These are phyloP conservation scores for Alternaria brassicicola DNA, from an alignment of 2,329 filamentous ascomycete genomes.

Conservation along the genomic window DNA sequence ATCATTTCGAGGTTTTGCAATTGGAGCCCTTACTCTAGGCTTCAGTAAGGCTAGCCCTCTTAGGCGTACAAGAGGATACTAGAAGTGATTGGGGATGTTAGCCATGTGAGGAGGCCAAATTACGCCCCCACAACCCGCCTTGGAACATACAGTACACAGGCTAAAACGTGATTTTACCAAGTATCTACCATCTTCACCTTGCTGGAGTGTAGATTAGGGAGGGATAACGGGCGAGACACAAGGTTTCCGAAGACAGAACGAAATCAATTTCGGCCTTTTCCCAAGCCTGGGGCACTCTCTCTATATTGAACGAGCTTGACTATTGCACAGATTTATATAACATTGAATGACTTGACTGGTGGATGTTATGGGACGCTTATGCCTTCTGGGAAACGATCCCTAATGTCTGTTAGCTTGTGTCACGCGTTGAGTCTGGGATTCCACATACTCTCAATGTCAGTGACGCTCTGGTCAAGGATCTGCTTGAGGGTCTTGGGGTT, in stretches of 20 bases:
- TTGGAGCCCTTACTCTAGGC: no score
- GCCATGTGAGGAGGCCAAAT: no score
- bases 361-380: slow-evolving; percentile 41
- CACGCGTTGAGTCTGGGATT: no score
- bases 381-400: slow-evolving; percentile 50
- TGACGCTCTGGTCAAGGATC: slow-evolving; percentile 95
- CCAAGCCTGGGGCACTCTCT: slow-evolving; percentile 38
- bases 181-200: not conserved
- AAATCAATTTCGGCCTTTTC: slow-evolving; percentile 33
- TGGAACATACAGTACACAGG: not conserved
- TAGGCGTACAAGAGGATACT: no score
- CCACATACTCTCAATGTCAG: slow-evolving; percentile 89
- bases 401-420: slow-evolving; percentile 29
- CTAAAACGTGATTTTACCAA: not conserved
- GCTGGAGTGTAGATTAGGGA: no score
- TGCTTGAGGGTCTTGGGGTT: slow-evolving; percentile 97
- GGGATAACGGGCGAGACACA: not conserved
- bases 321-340: slow-evolving; percentile 53
- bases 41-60: no score
- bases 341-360: slow-evolving; percentile 40
- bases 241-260: slow-evolving; percentile 17
- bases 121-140: no score
- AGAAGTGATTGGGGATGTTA: no score
- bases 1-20: no score
- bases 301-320: slow-evolving; percentile 46